Evolutionary conservation across 352 stramenopile genomes (phyloP).

Genomic region (Paralagenidium karlingii): DNA sequence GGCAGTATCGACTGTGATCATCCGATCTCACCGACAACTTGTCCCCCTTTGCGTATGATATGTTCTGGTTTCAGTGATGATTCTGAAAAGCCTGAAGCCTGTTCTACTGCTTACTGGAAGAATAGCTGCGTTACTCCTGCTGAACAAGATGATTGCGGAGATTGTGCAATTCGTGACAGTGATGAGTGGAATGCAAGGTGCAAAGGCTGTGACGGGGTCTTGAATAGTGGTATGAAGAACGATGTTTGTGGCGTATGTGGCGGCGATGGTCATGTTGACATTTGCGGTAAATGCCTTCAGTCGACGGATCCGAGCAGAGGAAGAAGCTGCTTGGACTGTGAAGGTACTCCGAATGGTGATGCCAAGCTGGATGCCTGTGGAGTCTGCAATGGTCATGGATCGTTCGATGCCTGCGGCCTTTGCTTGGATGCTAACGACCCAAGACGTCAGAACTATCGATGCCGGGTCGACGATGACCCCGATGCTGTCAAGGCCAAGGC

Average conservation of each 20-base stretch:
- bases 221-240: conserved; percentile 4
- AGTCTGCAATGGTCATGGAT: conserved; percentile 17
- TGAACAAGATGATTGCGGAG: conserved; percentile 12
- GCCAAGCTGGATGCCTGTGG: too few relatives aligned
- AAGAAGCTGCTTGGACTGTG: too few relatives aligned
- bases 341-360: too few relatives aligned
- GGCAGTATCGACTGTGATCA: conserved; percentile 6
- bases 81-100: conserved; percentile 4
- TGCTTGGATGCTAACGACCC: conserved; percentile 18
- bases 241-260: conserved; percentile 15
- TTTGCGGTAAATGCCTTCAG: too few relatives aligned
- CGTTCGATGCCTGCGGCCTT: conserved; percentile 21
- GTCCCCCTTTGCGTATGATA: conserved; percentile 10
- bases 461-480: conserved; percentile 15
- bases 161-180: conserved; percentile 4
- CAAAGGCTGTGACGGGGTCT: conserved; percentile 13
- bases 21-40: conserved; percentile 10
- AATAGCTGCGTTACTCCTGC: conserved; percentile 5
- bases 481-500: conserved; percentile 13
- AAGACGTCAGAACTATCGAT: conserved; percentile 14
- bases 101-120: conserved; percentile 10
- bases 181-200: conserved; percentile 13
- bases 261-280: too few relatives aligned
- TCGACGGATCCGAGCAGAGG: too few relatives aligned
- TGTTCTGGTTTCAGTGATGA: conserved; percentile 10